Percentiles rank a stretch among this genome's conserved stretches.
Conservation (phyloP, 345 rosid species). For the Salix suchowensis region DNA sequence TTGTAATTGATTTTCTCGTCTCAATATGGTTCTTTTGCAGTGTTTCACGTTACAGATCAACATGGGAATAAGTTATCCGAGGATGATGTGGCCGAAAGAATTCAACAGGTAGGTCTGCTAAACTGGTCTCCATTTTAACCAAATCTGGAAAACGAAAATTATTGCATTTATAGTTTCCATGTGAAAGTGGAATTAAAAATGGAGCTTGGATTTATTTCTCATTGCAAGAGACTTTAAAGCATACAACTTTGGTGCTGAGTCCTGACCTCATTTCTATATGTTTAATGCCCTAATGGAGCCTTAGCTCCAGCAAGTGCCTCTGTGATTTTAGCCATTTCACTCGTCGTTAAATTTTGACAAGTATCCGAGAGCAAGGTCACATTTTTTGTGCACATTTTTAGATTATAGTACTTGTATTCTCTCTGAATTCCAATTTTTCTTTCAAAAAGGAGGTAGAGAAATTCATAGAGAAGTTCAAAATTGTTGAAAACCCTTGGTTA, state of each 20-base stretch:
- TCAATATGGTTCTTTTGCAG: constrained; percentile 30
- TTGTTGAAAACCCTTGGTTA: background rate
- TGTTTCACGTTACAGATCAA: constrained; percentile 72
- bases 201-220: background rate
- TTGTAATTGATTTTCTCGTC: constrained; percentile 10
- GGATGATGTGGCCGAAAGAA: constrained; percentile 57
- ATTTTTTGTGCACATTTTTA: background rate
- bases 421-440: background rate
- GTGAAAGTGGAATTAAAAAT: background rate
- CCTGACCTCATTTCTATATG: background rate
- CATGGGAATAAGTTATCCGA: constrained; percentile 62
- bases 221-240: background rate
- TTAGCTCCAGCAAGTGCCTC: background rate
- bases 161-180: background rate
- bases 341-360: background rate
- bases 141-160: background rate
- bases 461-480: background rate
- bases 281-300: too few relatives aligned
- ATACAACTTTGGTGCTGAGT: background rate
- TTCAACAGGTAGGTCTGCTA: constrained; percentile 60
- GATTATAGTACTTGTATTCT: background rate
- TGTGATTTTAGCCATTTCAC: background rate
- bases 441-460: background rate
- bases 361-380: background rate
- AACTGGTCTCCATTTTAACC: background rate